Conservation (phyloP, 2,329 filamentous ascomycete genomes). For the Metarhizium sp. region DNA sequence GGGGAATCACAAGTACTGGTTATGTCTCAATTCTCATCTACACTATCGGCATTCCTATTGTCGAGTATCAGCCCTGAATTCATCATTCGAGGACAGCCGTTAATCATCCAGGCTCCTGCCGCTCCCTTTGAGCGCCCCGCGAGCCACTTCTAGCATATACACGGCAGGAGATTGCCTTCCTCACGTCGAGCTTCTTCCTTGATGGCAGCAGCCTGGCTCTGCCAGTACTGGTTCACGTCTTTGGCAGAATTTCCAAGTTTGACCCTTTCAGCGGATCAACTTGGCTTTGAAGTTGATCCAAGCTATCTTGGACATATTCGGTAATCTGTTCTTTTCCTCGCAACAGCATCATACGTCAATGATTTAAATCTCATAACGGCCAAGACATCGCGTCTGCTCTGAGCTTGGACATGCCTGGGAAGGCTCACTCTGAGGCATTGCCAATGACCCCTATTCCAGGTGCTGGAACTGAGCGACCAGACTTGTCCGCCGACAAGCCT, state of each 20-base stretch:
- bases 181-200: conserved; percentile 31
- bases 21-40: conserved; percentile 86
- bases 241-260: background rate
- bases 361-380: background rate
- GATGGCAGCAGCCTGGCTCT: background rate
- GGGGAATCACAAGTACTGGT: conserved; percentile 87
- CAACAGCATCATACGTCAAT: background rate
- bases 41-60: conserved; percentile 90
- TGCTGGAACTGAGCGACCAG: conserved; percentile 57
- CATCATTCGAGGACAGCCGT: conserved; percentile 83
- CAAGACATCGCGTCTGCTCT: background rate
- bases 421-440: background rate
- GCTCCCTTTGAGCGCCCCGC: conserved; percentile 95
- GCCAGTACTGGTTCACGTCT: background rate
- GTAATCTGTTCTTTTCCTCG: background rate
- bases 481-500: conserved; percentile 90
- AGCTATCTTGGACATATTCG: background rate
- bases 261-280: background rate
- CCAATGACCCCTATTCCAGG: background rate
- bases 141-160: conserved; percentile 94
- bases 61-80: conserved; percentile 86
- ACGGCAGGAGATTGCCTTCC: conserved; percentile 79
- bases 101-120: conserved; percentile 95
- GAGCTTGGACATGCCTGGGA: background rate
- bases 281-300: background rate